Evolutionary conservation across 2,329 filamentous ascomycete species (phyloP).

Genomic region (Aureobasidium namibiae): DNA sequence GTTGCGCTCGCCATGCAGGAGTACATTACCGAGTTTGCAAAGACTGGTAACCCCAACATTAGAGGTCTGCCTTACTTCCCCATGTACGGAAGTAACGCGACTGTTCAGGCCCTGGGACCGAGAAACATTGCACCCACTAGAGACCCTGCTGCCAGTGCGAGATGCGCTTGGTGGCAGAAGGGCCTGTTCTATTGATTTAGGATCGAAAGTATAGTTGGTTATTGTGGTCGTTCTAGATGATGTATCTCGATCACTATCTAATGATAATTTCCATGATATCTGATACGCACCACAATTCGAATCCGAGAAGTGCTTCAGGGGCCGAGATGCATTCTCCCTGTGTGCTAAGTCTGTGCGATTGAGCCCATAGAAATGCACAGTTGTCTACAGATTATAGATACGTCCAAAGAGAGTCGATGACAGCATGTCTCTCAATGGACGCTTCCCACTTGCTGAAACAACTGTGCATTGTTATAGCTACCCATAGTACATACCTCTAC

Average conservation of each 20-base stretch:
- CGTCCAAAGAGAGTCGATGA: too few relatives aligned
- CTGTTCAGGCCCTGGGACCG: constrained; percentile 33
- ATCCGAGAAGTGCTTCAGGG: too few relatives aligned
- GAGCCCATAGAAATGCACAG: too few relatives aligned
- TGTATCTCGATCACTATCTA: neutral
- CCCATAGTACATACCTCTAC: too few relatives aligned
- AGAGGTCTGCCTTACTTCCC: constrained; percentile 36
- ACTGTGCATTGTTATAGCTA: too few relatives aligned
- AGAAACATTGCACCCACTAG: constrained; percentile 32
- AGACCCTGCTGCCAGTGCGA: constrained; percentile 39
- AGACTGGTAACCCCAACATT: constrained; percentile 30
- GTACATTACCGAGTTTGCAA: constrained; percentile 38
- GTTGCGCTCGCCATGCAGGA: constrained; percentile 38
- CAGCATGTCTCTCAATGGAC: too few relatives aligned
- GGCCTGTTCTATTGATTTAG: constrained; percentile 28
- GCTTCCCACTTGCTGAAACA: too few relatives aligned
- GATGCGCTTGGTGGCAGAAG: constrained; percentile 49
- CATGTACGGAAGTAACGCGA: constrained; percentile 38
- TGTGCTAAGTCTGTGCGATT: too few relatives aligned
- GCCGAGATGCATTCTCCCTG: too few relatives aligned
- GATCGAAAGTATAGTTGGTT: neutral
- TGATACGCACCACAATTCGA: too few relatives aligned
- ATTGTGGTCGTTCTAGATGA: neutral
- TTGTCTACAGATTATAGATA: too few relatives aligned
- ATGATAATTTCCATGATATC: neutral